Evolutionary conservation across 1,284 basidiomycete species (phyloP), one percentile per base, ranked within the genome.

Genomic region (Sphaerobolus stellatus): DNA sequence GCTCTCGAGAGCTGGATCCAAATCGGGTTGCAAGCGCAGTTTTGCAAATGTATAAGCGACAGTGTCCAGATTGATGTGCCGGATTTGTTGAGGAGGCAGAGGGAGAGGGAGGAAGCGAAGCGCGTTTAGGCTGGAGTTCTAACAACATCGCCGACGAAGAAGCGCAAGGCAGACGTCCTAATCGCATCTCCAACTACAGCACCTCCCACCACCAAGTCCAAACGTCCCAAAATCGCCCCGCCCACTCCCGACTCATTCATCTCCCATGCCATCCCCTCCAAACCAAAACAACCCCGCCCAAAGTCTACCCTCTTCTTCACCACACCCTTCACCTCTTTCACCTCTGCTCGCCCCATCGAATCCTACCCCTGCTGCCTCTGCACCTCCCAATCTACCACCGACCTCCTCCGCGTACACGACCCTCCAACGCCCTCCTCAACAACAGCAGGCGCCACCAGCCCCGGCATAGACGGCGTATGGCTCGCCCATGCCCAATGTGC

Each of bases 1-100:
- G 97, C 96, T 0, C 78, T 98, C 25, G 92, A 98, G 20, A 91
- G 88, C 56, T 99, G 96, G 96, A 72, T 98, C 8, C 92, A 96
- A 49, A 74, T 96, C 22, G 96, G 95, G 4, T 77, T 87, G 57
- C 83, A 80, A 58, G 94, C 91, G 1, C 88, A 90, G 63, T 84
- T 81, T 2, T 98, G 94, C 66, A 74, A 84, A 59, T 98, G 94
- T 64, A 81, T 96, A 30, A 74, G 76, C 48, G 90, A 92, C 67
- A 93, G 91, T 92, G 94, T 98, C 25, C 85, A 86, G 27, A 95
- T 98, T 63, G 89, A 98, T 58, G 90, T 98, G 27, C 90, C 94
- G 63, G 84, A 88, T 56, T 77, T 94, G 24, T 68, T 94, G n/a
- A 82, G 80, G 48, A 74, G 71, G 5, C 82, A 83, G 60, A 52